These are phyloP conservation scores for Xenosphaeropsis pyriputrescens DNA, from an alignment of 2,329 filamentous ascomycete genomes.

Conservation along the genomic window DNA sequence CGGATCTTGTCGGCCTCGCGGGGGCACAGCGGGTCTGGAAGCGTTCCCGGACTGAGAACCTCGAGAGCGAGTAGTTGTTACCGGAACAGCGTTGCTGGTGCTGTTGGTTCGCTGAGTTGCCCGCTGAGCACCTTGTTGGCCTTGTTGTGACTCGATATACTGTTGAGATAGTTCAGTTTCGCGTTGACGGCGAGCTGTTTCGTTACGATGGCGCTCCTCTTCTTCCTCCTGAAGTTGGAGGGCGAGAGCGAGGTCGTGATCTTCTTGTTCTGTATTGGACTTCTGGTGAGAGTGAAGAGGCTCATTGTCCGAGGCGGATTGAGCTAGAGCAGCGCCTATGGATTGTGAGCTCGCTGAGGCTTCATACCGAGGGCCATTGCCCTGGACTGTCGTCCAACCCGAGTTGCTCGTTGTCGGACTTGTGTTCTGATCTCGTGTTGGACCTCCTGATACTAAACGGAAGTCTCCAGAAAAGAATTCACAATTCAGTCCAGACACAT, in stretches of 20 bases:
- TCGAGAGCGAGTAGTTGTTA: slow-evolving; percentile 26
- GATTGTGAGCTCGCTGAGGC: background rate
- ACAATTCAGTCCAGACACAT: slow-evolving; percentile 70
- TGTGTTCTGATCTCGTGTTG: background rate
- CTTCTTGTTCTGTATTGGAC: slow-evolving; percentile 48
- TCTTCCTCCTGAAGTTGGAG: slow-evolving; percentile 92
- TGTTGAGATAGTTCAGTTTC: slow-evolving; percentile 56
- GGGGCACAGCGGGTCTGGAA: slow-evolving; percentile 4
- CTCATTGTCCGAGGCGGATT: slow-evolving; percentile 1
- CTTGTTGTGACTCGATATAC: slow-evolving; percentile 49
- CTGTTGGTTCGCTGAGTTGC: slow-evolving; percentile 2
- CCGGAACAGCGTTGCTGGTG: slow-evolving; percentile 5
- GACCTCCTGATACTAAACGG: slow-evolving; percentile 56
- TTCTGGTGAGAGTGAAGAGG: slow-evolving; percentile 5
- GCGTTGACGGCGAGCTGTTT: slow-evolving; percentile 45
- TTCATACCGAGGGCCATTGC: slow-evolving; percentile 2
- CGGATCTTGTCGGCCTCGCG: slow-evolving; percentile 17
- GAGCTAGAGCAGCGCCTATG: background rate
- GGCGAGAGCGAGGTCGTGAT: slow-evolving; percentile 72
- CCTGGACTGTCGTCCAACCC: slow-evolving; percentile 10
- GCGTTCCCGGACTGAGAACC: background rate
- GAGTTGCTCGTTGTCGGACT: slow-evolving; percentile 3
- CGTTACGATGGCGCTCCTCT: slow-evolving; percentile 56
- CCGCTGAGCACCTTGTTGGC: slow-evolving; percentile 16
- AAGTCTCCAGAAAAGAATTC: slow-evolving; percentile 90